Evolutionary conservation across 2,329 filamentous ascomycete species (phyloP).

Genomic region (Neonectria sp.): DNA sequence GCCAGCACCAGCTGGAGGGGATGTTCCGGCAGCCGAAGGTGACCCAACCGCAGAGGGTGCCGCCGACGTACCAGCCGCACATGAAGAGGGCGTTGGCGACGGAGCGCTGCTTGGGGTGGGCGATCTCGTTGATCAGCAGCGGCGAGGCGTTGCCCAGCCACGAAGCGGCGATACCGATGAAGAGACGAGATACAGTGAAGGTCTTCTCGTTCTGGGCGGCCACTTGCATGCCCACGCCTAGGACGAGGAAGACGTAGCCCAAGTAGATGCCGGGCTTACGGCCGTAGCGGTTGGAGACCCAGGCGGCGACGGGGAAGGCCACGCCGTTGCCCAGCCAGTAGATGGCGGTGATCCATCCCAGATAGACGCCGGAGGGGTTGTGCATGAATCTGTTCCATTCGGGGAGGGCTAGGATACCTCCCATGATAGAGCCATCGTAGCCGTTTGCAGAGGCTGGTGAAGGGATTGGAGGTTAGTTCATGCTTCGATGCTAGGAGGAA

Average conservation of each 20-base stretch:
- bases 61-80: constrained; percentile 40
- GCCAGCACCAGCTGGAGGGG: constrained; percentile 42
- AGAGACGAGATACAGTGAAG: constrained; percentile 33
- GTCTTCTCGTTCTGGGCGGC: constrained; percentile 34
- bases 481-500: no score
- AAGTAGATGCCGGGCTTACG: constrained; percentile 31
- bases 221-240: constrained; percentile 34
- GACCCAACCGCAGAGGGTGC: constrained; percentile 37
- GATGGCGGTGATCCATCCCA: constrained; percentile 44
- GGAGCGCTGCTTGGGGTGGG: constrained; percentile 33
- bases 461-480: background rate
- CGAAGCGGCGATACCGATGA: constrained; percentile 34
- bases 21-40: constrained; percentile 39
- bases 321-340: constrained; percentile 44
- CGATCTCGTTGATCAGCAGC: constrained; percentile 36
- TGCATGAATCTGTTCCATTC: constrained; percentile 43
- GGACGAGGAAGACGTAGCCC: constrained; percentile 35
- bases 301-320: constrained; percentile 33
- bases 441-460: constrained; percentile 33
- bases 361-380: constrained; percentile 35
- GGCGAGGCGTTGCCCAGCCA: constrained; percentile 36
- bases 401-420: constrained; percentile 36
- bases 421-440: constrained; percentile 32
- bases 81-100: constrained; percentile 36
- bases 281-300: constrained; percentile 33